Percentiles rank a stretch among this genome's conserved stretches.
These are phyloP conservation scores for Phytopythium sindhum DNA, from an alignment of 352 stramenopile species.

Conservation along the genomic window DNA sequence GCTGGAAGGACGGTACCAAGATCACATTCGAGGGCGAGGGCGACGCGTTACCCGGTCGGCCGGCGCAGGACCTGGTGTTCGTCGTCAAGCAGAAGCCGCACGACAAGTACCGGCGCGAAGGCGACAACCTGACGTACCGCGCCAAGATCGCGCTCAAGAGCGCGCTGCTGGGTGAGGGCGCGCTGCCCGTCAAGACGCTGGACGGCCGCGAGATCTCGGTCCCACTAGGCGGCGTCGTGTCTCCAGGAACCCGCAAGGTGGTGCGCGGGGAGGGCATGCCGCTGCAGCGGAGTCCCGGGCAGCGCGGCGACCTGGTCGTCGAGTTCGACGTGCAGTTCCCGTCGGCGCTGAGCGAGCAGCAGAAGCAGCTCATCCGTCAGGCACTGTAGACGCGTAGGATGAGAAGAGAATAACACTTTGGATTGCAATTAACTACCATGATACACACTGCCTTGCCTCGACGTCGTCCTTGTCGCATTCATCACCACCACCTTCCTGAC, in stretches of 20 bases:
- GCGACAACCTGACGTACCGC: conserved; percentile 93
- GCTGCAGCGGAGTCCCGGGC: conserved; percentile 65
- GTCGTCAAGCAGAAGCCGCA: conserved; percentile 91
- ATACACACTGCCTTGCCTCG: conserved; percentile 3
- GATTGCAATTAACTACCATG: not conserved
- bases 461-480: conserved; percentile 4
- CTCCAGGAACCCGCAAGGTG: conserved; percentile 90
- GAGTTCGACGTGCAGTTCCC: conserved; percentile 98
- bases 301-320: conserved; percentile 93
- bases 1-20: conserved; percentile 95
- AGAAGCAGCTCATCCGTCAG: conserved; percentile 73
- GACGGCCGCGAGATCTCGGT: conserved; percentile 91
- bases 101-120: conserved; percentile 92
- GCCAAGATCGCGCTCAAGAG: conserved; percentile 95
- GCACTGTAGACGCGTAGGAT: conserved; percentile 38
- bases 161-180: conserved; percentile 91
- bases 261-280: conserved; percentile 96
- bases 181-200: conserved; percentile 90
- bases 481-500: no score
- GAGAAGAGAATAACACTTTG: not conserved
- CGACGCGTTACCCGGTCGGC: conserved; percentile 88
- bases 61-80: conserved; percentile 95
- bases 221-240: conserved; percentile 88
- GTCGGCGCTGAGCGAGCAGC: conserved; percentile 71
- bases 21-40: conserved; percentile 95